Evolutionary conservation across 345 rosid genomes (phyloP).

Genomic region (Cochlearia excelsa): DNA sequence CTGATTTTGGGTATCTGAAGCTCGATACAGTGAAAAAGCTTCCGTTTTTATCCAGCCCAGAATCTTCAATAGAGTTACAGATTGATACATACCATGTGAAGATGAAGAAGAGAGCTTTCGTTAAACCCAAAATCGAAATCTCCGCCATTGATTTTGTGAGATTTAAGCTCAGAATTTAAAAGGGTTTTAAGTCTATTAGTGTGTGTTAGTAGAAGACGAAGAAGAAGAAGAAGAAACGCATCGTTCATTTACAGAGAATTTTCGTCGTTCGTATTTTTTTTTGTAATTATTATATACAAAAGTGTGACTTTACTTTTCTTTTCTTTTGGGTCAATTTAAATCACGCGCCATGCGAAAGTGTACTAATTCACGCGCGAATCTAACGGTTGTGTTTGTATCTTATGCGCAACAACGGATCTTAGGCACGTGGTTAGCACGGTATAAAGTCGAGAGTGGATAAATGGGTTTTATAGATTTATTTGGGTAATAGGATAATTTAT

Average conservation of each 20-base stretch:
- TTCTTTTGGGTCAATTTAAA: background rate
- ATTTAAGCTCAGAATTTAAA: background rate
- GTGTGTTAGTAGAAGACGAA: too few species aligned
- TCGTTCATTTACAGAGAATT: slow-evolving; percentile 12
- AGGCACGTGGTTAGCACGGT: too few species aligned
- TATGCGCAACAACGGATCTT: too few species aligned
- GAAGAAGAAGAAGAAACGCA: slow-evolving; percentile 6
- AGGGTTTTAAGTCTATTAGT: slow-evolving; percentile 31
- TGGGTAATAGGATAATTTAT: too few species aligned
- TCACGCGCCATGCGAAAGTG: background rate
- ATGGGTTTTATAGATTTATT: too few species aligned
- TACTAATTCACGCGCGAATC: slow-evolving; percentile 8
- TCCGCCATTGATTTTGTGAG: slow-evolving; percentile 14
- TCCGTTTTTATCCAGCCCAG: slow-evolving; percentile 17
- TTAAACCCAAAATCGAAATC: slow-evolving; percentile 14
- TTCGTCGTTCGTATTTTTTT: background rate
- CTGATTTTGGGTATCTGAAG: slow-evolving; percentile 62
- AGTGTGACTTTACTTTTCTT: slow-evolving; percentile 14
- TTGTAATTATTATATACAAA: background rate
- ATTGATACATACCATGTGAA: slow-evolving; percentile 6
- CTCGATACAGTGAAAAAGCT: slow-evolving; percentile 54
- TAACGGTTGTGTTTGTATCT: background rate
- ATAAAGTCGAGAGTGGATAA: too few species aligned
- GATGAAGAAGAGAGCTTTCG: slow-evolving; percentile 4
- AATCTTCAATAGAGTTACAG: slow-evolving; percentile 23